A percentile compares a stretch with the other conserved stretches of the same genome.
Evolutionary conservation across 1,139 yeast genomes (phyloP).

Genomic region (Candida gigantensis): DNA sequence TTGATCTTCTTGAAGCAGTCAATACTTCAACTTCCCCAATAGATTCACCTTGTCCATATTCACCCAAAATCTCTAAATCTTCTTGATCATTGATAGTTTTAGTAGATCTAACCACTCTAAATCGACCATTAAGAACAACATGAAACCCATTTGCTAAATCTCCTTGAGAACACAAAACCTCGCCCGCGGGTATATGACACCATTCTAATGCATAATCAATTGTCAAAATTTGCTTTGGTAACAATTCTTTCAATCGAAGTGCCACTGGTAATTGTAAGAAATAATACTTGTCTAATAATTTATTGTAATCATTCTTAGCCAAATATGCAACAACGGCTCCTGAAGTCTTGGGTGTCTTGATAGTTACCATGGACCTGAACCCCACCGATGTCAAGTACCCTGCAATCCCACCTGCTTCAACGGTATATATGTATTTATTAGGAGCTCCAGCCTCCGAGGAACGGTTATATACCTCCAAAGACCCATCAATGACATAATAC

Average conservation of each 20-base stretch:
- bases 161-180: constrained; percentile 75
- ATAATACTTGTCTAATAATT: constrained; percentile 73
- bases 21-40: constrained; percentile 94
- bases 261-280: constrained; percentile 78
- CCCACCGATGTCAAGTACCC: constrained; percentile 87
- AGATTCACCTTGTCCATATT: constrained; percentile 92
- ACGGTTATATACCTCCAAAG: constrained; percentile 57
- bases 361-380: constrained; percentile 71
- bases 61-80: constrained; percentile 56
- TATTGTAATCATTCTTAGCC: constrained; percentile 61
- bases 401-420: constrained; percentile 78
- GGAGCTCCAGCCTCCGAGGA: constrained; percentile 25
- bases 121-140: constrained; percentile 85
- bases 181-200: constrained; percentile 89
- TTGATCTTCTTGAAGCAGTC: constrained; percentile 74
- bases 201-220: constrained; percentile 94
- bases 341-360: constrained; percentile 55
- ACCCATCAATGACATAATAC: constrained; percentile 77
- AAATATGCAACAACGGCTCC: constrained; percentile 71
- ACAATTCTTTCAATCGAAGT: constrained; percentile 60
- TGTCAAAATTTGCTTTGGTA: constrained; percentile 67
- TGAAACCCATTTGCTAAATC: constrained; percentile 92
- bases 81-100: constrained; percentile 23
- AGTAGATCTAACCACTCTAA: constrained; percentile 57
- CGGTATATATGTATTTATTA: constrained; percentile 47